Evolutionary conservation across 805 yeast species (phyloP), one percentile per base, ranked within the genome.

Genomic region (Saturnispora serradocipensis): DNA sequence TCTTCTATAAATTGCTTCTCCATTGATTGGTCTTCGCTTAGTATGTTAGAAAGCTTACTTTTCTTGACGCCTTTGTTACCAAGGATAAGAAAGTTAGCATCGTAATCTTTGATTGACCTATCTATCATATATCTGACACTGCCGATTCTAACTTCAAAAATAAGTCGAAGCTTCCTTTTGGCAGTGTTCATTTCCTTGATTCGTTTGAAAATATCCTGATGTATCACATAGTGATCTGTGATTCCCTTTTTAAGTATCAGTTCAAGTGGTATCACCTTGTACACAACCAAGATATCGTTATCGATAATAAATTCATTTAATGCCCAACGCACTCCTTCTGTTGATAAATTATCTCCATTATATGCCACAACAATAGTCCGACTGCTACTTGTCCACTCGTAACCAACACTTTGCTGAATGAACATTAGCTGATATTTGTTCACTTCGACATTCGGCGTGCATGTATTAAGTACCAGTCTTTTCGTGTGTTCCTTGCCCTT

Each of bases 1-100:
- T 69, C 71, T 53, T 73, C 74, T n/a, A 76, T 58, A 56, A 74
- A 75, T 54, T 72, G 71, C 54, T 75, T 75, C 3, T 77, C 73
- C 60, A 76, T 64, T 2, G 77, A 70, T 36, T 75, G 74, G 0
- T 77, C 74, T 7, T 66, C 56, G 16, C 60, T 60, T 45, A 74
- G 54, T 4, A 72, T 63, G 43, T 63, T 71, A 50, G 53, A 32
- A 2, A 75, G 65, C 0, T 74, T 74, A 16, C 72, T 67, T 48
- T 67, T 63, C 22, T 59, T 61, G 3, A 65, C 57, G 36, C 68
- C 67, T 25, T 69, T 65, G 3, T 77, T 71, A 4, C 80, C 80
- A 39, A 75, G 76, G 11, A 75, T 66, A 46, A 76, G 59, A 18
- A 72, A 59, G 3, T 70, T 60, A 8, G 78, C 78, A 45, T 73